Conservation (phyloP, 768 basidiomycete species). For the Chalciporus sphaerocephalus region DNA sequence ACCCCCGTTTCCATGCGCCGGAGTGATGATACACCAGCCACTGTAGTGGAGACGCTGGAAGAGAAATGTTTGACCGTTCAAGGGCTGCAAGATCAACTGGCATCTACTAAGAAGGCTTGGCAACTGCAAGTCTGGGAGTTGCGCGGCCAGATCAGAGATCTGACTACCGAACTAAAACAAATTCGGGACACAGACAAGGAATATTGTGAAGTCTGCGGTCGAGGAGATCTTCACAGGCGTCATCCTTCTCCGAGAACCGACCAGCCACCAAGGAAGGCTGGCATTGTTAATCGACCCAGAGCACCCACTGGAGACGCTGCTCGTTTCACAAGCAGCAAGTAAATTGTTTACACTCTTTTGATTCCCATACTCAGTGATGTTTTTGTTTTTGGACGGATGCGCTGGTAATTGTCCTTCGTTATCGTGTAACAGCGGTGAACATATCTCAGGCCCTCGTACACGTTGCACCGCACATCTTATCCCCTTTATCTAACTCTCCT, state of each 20-base stretch:
- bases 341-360: conserved; percentile 13
- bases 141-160: conserved; percentile 65
- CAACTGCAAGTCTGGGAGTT: conserved; percentile 73
- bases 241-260: conserved; percentile 11
- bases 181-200: conserved; percentile 40
- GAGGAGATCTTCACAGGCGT: conserved; percentile 33
- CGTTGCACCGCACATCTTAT: conserved; percentile 10
- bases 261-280: conserved; percentile 23
- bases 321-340: conserved; percentile 52
- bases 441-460: conserved; percentile 8
- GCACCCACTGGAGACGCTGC: conserved; percentile 62
- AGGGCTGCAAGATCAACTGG: conserved; percentile 58
- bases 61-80: conserved; percentile 46
- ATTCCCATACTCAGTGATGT: conserved; percentile 7
- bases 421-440: conserved; percentile 8
- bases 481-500: conserved; percentile 10
- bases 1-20: conserved; percentile 37
- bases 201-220: conserved; percentile 61
- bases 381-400: conserved; percentile 16
- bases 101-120: conserved; percentile 56
- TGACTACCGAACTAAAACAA: conserved; percentile 65
- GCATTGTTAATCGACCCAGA: conserved; percentile 60
- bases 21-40: conserved; percentile 31
- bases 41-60: conserved; percentile 28
- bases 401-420: conserved; percentile 12